phyloP scores from a whole-genome alignment of 441 rosid species.

The Biscutella auriculata region DNA sequence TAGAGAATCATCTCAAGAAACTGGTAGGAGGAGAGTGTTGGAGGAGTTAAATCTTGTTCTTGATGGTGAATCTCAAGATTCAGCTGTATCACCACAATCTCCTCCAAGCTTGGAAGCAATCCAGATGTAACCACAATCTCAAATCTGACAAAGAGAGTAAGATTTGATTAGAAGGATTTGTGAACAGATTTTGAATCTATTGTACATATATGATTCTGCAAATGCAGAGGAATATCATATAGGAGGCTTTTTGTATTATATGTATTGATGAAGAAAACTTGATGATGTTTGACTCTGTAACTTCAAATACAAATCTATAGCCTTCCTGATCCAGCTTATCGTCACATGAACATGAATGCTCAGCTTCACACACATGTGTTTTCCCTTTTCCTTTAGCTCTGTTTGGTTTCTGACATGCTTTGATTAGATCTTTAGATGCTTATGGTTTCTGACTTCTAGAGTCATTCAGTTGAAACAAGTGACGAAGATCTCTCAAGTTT shows the following conservation, averaged over 20 bases:
- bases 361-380: no score
- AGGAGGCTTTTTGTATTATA: background rate
- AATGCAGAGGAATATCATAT: background rate
- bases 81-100: slow-evolving; percentile 51
- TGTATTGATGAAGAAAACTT: slow-evolving; percentile 4
- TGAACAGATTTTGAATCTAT: slow-evolving; percentile 3
- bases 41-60: slow-evolving; percentile 21
- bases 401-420: no score
- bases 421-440: no score
- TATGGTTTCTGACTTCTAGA: no score
- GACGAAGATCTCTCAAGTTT: no score
- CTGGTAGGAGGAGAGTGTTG: slow-evolving; percentile 46
- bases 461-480: no score
- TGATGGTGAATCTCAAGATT: slow-evolving; percentile 2
- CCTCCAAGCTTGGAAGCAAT: slow-evolving; percentile 31
- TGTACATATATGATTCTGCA: slow-evolving; percentile 18
- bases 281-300: slow-evolving; percentile 2
- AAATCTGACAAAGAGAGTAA: background rate
- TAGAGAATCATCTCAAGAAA: slow-evolving; percentile 30
- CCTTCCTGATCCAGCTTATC: no score
- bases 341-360: no score
- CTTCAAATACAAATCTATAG: background rate
- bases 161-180: background rate
- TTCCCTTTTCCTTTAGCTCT: no score
- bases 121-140: background rate